Evolutionary conservation across 2,329 filamentous ascomycete species (phyloP).

Genomic region (Corynespora cassiicola): DNA sequence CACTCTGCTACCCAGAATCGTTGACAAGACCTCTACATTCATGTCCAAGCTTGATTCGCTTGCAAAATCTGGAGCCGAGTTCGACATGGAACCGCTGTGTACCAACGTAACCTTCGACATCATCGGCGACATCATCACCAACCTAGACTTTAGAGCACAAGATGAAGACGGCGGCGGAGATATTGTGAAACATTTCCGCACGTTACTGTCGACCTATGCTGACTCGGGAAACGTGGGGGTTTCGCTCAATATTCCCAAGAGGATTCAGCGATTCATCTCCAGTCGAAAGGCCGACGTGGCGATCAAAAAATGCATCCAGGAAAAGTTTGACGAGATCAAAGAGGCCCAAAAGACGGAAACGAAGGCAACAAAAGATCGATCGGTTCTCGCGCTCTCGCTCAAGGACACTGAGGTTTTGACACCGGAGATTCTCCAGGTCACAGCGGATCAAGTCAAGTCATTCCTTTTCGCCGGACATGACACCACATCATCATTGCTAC

Average conservation of each 20-base stretch:
- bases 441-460: constrained; percentile 49
- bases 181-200: constrained; percentile 31
- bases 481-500: constrained; percentile 47
- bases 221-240: constrained; percentile 27
- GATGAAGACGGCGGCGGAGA: constrained; percentile 22
- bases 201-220: constrained; percentile 25
- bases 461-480: constrained; percentile 58
- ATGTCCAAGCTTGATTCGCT: constrained; percentile 35
- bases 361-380: constrained; percentile 31
- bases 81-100: constrained; percentile 38
- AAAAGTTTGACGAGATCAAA: constrained; percentile 34
- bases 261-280: constrained; percentile 25
- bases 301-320: constrained; percentile 31
- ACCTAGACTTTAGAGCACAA: constrained; percentile 37
- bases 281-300: constrained; percentile 28
- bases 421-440: constrained; percentile 41
- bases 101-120: constrained; percentile 44
- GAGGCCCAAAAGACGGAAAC: constrained; percentile 16
- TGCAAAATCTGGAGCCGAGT: constrained; percentile 26
- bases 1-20: constrained; percentile 39
- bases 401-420: constrained; percentile 41
- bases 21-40: constrained; percentile 44
- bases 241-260: constrained; percentile 27
- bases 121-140: constrained; percentile 39
- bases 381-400: constrained; percentile 42